A percentile compares a stretch with the other conserved stretches of the same genome.
phyloP scores from a whole-genome alignment of 2,329 filamentous ascomycete species.

The Clonostachys solani region DNA sequence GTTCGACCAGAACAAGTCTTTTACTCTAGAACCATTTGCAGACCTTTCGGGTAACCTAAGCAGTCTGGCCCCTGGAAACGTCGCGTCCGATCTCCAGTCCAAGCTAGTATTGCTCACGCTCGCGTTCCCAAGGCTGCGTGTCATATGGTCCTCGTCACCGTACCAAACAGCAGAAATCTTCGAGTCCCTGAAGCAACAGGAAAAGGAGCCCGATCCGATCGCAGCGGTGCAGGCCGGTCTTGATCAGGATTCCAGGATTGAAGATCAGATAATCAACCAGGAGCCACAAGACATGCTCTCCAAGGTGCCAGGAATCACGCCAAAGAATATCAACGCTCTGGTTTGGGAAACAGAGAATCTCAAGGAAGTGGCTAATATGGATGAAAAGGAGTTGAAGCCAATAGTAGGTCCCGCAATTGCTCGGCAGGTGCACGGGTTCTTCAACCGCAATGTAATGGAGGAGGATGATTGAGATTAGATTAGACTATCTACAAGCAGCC shows the following conservation, averaged over 20 bases:
- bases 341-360: constrained; percentile 72
- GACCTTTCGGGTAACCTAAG: constrained; percentile 59
- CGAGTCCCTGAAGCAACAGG: constrained; percentile 83
- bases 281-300: constrained; percentile 89
- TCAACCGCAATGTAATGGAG: constrained; percentile 61
- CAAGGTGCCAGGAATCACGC: constrained; percentile 78
- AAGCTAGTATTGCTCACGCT: constrained; percentile 91
- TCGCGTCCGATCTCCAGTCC: constrained; percentile 74
- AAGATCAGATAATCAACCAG: constrained; percentile 72
- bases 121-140: constrained; percentile 81
- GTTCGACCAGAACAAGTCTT: constrained; percentile 95
- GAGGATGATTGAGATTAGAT: constrained; percentile 28
- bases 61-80: constrained; percentile 55
- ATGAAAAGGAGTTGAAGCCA: constrained; percentile 64
- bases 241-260: constrained; percentile 46
- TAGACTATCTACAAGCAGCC: not conserved
- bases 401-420: constrained; percentile 76
- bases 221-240: constrained; percentile 81
- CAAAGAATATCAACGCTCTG: constrained; percentile 70
- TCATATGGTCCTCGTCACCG: constrained; percentile 91
- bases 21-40: constrained; percentile 82
- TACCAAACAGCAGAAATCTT: constrained; percentile 99
- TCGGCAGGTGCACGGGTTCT: constrained; percentile 75
- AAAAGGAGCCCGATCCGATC: constrained; percentile 86
- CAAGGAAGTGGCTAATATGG: constrained; percentile 81